Percentiles rank a stretch among this genome's conserved stretches.
Conservation (phyloP, 2,329 filamentous ascomycete species). For the Trichophyton equinum region DNA sequence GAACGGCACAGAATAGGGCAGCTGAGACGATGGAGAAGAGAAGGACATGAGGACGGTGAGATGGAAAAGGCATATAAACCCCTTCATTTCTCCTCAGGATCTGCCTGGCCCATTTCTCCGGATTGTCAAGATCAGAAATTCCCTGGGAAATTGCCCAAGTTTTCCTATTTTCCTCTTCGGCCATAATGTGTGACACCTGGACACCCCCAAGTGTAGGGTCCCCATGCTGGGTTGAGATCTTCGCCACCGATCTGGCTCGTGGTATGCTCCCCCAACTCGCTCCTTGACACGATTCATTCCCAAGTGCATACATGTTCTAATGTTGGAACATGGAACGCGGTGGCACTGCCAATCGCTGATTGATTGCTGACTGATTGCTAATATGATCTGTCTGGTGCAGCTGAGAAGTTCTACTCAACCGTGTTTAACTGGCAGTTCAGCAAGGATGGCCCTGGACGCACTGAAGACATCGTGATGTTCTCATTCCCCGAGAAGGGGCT, state of each 20-base stretch:
- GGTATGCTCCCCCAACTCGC: slow-evolving; percentile 1
- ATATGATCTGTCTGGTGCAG: slow-evolving; percentile 5
- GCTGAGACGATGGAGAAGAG: not conserved
- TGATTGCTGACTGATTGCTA: not conserved
- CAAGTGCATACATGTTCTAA: not conserved
- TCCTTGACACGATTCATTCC: too few relatives aligned
- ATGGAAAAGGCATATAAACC: not conserved
- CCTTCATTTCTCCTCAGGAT: not conserved
- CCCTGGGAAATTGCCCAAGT: not conserved
- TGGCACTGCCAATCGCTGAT: not conserved
- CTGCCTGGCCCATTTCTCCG: not conserved
- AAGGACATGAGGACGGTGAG: not conserved
- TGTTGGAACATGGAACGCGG: not conserved
- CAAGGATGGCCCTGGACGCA: slow-evolving; percentile 7
- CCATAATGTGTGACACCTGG: not conserved
- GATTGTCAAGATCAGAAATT: not conserved
- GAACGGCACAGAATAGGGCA: not conserved
- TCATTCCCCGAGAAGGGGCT: slow-evolving; percentile 12
- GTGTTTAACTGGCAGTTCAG: slow-evolving; percentile 18
- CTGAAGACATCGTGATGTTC: slow-evolving; percentile 15
- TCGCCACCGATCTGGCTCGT: slow-evolving; percentile 6
- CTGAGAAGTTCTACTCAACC: slow-evolving; percentile 15
- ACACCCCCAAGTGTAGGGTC: slow-evolving; percentile 2
- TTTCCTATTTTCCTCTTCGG: not conserved
- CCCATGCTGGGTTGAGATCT: slow-evolving; percentile 6